Evolutionary conservation across 495 filamentous ascomycete species (phyloP).

Genomic region (Aspergillus baeticus): DNA sequence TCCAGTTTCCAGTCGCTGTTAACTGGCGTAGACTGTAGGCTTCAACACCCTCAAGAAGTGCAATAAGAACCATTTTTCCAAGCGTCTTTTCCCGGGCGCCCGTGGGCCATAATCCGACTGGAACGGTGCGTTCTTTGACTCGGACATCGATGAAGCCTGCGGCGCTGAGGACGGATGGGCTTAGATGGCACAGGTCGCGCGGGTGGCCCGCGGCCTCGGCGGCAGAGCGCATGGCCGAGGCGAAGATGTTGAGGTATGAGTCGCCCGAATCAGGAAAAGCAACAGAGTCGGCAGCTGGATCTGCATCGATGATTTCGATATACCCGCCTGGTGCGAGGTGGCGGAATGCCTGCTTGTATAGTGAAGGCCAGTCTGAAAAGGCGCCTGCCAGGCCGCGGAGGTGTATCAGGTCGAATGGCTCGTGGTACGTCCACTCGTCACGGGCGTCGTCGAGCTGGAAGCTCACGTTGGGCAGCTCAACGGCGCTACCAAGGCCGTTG

Average conservation of each 20-base stretch:
- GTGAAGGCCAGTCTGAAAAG: conserved; percentile 58
- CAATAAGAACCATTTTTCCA: conserved; percentile 66
- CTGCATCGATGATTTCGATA: conserved; percentile 54
- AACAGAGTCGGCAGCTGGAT: conserved; percentile 34
- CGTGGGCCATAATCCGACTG: conserved; percentile 56
- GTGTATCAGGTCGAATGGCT: conserved; percentile 66
- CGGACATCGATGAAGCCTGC: conserved; percentile 63
- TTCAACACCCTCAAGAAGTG: conserved; percentile 64
- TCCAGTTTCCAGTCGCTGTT: conserved; percentile 59
- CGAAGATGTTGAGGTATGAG: conserved; percentile 39
- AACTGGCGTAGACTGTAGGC: conserved; percentile 58
- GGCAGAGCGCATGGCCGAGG: conserved; percentile 35
- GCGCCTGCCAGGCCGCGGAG: conserved; percentile 62
- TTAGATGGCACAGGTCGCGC: conserved; percentile 55
- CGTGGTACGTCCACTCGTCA: conserved; percentile 51
- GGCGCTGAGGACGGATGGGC: conserved; percentile 45
- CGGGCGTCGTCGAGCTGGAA: conserved; percentile 72
- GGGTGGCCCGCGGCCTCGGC: conserved; percentile 34
- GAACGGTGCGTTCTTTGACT: conserved; percentile 54
- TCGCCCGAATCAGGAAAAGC: conserved; percentile 19
- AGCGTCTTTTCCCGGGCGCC: conserved; percentile 53
- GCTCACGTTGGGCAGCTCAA: conserved; percentile 62
- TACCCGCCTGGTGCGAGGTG: conserved; percentile 64
- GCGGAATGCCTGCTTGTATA: conserved; percentile 60
- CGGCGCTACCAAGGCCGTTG: conserved; percentile 41